Conservation (phyloP, 140 eudicot species). For the Flaveria floridana region DNA sequence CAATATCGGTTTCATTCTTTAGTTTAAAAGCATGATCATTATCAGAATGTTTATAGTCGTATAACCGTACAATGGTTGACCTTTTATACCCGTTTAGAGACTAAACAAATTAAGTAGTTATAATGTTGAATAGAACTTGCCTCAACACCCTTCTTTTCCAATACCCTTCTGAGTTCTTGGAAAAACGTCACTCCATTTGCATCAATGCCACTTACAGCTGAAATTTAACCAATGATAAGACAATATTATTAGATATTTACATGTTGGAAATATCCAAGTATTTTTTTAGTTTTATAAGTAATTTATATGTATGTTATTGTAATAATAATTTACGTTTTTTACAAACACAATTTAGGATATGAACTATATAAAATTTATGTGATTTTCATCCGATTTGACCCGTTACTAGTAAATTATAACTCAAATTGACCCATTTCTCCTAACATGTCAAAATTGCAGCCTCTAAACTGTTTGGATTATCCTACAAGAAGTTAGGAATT, state of each 20-base stretch:
- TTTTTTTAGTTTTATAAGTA: not conserved
- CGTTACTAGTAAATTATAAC: not conserved
- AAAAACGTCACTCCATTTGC: slow-evolving; percentile 77
- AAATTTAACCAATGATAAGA: slow-evolving; percentile 11
- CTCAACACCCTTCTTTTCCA: slow-evolving; percentile 71
- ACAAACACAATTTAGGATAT: not conserved
- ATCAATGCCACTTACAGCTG: slow-evolving; percentile 96
- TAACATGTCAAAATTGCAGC: not conserved
- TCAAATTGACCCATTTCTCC: not conserved
- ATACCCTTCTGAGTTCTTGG: slow-evolving; percentile 65
- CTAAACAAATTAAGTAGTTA: not conserved
- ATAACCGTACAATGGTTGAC: not conserved
- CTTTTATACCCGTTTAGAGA: not conserved
- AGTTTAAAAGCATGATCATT: too few species aligned
- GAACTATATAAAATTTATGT: not conserved
- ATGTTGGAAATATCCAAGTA: not conserved
- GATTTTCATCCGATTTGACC: not conserved
- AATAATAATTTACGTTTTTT: not conserved
- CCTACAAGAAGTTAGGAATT: slow-evolving; percentile 17
- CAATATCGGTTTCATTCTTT: not conserved
- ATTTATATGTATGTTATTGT: not conserved
- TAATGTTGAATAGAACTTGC: slow-evolving; percentile 39
- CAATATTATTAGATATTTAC: slow-evolving; percentile 1
- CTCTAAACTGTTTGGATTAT: not conserved
- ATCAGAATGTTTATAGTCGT: not conserved